Conservation (phyloP, 176 grass and related monocot species). For the Aegilops umbellulata region DNA sequence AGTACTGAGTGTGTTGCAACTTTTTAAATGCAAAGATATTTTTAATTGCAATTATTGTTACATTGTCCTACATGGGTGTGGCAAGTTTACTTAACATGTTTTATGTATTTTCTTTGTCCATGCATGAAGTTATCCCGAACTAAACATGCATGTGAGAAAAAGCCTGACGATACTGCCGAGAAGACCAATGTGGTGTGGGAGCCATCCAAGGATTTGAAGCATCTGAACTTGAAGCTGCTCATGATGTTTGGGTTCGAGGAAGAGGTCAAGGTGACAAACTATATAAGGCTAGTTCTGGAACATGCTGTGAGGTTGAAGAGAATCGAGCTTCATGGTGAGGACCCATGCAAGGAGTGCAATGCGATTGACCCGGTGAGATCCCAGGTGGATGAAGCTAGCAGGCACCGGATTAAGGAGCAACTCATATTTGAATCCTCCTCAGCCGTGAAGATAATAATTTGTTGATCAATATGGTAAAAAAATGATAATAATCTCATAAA, state of each 20-base stretch:
- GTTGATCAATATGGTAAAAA: no score
- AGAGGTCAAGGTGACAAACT: background rate
- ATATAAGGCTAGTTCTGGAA: conserved; percentile 3
- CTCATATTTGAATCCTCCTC: background rate
- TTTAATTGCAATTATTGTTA: background rate
- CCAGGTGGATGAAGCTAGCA: background rate
- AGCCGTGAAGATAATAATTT: background rate
- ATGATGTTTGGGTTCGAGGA: background rate
- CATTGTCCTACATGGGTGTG: background rate
- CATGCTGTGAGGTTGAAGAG: background rate
- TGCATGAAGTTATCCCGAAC: background rate
- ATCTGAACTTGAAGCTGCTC: background rate
- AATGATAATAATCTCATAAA: no score
- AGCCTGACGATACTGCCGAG: background rate
- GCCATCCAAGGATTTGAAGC: conserved; percentile 1
- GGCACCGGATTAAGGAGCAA: background rate
- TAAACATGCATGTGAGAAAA: background rate
- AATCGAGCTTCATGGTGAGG: background rate
- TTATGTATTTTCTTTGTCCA: no score
- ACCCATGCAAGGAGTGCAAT: background rate
- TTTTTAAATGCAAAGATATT: background rate
- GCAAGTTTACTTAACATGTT: background rate
- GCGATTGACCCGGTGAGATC: background rate
- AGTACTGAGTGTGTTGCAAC: background rate
- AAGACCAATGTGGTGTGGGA: background rate